These are phyloP conservation scores for Blastocystis sp. DNA, from an alignment of 352 stramenopile species.

Conservation along the genomic window DNA sequence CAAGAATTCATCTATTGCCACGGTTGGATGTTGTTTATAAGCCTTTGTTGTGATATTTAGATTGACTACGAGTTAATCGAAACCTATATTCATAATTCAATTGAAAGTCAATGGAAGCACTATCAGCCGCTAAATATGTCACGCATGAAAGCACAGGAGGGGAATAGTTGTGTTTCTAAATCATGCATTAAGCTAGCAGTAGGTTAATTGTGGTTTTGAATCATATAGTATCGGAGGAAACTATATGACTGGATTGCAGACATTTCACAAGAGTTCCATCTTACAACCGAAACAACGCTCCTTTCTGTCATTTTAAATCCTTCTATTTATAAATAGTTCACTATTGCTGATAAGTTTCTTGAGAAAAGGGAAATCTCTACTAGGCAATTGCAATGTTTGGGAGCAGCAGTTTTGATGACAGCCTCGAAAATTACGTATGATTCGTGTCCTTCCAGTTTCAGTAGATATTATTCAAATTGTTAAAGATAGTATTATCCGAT, in stretches of 20 bases:
- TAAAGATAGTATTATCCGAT: not conserved
- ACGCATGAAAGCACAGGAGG: not conserved
- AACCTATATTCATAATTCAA: not conserved
- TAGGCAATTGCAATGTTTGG: conserved; percentile 34
- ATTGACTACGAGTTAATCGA: not conserved
- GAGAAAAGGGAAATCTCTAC: not conserved
- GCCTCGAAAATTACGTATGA: conserved; percentile 5
- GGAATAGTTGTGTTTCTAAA: too few species aligned
- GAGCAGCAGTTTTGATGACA: not conserved
- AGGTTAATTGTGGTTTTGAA: too few species aligned
- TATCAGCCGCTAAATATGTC: not conserved
- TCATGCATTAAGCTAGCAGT: too few species aligned
- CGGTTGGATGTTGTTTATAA: too few species aligned
- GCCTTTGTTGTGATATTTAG: conserved; percentile 3
- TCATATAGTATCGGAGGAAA: conserved; percentile 8
- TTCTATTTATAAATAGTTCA: not conserved
- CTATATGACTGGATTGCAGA: conserved; percentile 37
- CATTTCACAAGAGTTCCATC: conserved; percentile 2
- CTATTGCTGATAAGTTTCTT: not conserved
- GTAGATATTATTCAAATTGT: not conserved
- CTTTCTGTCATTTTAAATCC: not conserved
- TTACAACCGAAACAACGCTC: not conserved
- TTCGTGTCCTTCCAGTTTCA: not conserved
- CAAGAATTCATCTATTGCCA: too few species aligned
- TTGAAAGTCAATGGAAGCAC: not conserved